A percentile compares a stretch with the other conserved stretches of the same genome.
Evolutionary conservation across 352 stramenopile genomes (phyloP).

Genomic region (Phytopythium boreale): DNA sequence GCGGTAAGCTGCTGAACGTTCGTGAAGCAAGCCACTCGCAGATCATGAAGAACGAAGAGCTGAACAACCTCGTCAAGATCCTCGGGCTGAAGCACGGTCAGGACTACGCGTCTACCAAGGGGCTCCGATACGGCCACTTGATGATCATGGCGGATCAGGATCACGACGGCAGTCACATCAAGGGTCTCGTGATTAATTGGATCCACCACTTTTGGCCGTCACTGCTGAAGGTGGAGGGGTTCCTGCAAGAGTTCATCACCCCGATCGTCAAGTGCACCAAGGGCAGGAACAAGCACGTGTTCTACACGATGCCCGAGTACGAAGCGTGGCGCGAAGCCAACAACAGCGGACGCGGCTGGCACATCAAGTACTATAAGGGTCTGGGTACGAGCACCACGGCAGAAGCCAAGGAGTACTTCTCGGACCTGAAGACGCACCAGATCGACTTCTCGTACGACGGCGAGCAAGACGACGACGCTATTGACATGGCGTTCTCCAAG

Average conservation of each 20-base stretch:
- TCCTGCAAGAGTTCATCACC: constrained; percentile 96
- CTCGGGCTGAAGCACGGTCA: constrained; percentile 96
- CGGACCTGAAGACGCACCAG: constrained; percentile 91
- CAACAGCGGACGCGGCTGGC: constrained; percentile 92
- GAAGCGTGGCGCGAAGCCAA: constrained; percentile 88
- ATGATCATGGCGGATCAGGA: constrained; percentile 99
- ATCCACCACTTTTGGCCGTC: constrained; percentile 99
- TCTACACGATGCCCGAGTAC: constrained; percentile 98
- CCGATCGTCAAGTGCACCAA: constrained; percentile 97
- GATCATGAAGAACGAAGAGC: constrained; percentile 97
- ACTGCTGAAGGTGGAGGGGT: constrained; percentile 89
- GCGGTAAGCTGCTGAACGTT: constrained; percentile 99
- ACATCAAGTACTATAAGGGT: constrained; percentile 99
- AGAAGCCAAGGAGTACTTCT: constrained; percentile 98
- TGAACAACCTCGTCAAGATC: constrained; percentile 97
- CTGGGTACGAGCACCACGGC: constrained; percentile 96
- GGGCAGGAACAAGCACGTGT: constrained; percentile 80
- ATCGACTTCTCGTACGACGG: constrained; percentile 94
- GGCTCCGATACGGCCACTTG: constrained; percentile 94
- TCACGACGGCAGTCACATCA: constrained; percentile 98
- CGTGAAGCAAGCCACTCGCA: constrained; percentile 97
- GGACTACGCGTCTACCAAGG: constrained; percentile 88
- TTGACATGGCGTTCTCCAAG: constrained; percentile 98
- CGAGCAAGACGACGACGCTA: constrained; percentile 83
- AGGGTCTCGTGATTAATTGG: constrained; percentile 98